Base-by-base conservation (phyloP, 805 yeast genomes). In the Cyberlindnera lachancei region DNA sequence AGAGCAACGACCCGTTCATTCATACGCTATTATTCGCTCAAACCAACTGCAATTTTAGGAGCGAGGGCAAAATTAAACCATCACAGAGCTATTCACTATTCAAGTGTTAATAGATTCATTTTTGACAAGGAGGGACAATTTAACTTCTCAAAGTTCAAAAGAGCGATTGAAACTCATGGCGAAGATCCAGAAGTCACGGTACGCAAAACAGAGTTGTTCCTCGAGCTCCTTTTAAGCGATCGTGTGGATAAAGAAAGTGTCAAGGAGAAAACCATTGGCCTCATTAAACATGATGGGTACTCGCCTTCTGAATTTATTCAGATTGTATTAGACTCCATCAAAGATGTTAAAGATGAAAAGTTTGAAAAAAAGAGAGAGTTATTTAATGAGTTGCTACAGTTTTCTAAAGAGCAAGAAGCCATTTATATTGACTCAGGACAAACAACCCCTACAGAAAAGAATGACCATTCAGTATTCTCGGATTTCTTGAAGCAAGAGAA, bases 111-210 rank as follows among this genome's bases (percentile, higher is more conserved):
- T 4, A 29, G 12, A 9, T 21, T 7, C 14, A 32, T 47, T 18
- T 39, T 42, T 30, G 37, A 40, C 31, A 37, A 33, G 21, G 39
- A 41, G 8, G 50, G 50, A 12, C 37, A 42, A 29, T 38, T 47
- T 11, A 37, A 40, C 18, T 40, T 36, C 18, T 32, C 40, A 15
- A 35, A 37, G 30, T 47, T 47, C 29, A 36, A 31, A 15, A 38
- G 35, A 25, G 31, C 41, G 18, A 33, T 45, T 7, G 31, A 42
- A 10, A 38, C 36, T 15, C 33, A 37, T 3, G 46, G 41, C 18
- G 42, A 36, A 22, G 30, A 36, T 25, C 31, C 38, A 11, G 23
- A 23, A 5, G 33, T 31, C n/a, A 35, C 29, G 4, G 35, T 18
- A 8, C 18, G 41, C 25, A 36, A 42, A 40, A 26, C 38, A 22